Evolutionary conservation across 2,329 filamentous ascomycete genomes (phyloP).

Genomic region (Botrytis elliptica): DNA sequence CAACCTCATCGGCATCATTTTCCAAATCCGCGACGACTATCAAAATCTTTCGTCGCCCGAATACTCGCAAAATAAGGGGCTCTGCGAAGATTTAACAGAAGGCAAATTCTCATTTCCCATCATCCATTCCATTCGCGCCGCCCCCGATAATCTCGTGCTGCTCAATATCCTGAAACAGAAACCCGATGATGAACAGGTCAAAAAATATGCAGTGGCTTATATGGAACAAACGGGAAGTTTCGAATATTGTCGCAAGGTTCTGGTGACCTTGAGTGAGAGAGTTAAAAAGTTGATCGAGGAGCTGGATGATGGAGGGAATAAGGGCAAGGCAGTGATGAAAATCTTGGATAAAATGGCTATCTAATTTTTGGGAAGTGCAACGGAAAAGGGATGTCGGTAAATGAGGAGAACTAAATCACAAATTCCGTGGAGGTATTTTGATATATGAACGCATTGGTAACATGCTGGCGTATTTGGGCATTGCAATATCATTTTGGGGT

Average conservation of each 20-base stretch:
- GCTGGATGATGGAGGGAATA: conserved; percentile 58
- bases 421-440: background rate
- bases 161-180: conserved; percentile 93
- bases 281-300: conserved; percentile 62
- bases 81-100: conserved; percentile 94
- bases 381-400: background rate
- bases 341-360: conserved; percentile 67
- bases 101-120: conserved; percentile 97
- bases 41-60: conserved; percentile 74
- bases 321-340: conserved; percentile 56
- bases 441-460: background rate
- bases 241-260: conserved; percentile 72
- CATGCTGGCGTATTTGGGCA: background rate
- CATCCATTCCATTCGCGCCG: conserved; percentile 84
- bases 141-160: conserved; percentile 72
- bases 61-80: conserved; percentile 86
- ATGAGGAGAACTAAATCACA: background rate
- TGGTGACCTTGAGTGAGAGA: conserved; percentile 61
- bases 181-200: conserved; percentile 81
- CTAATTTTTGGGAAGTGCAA: conserved; percentile 1
- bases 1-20: conserved; percentile 80
- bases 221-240: conserved; percentile 92
- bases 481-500: background rate
- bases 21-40: conserved; percentile 93
- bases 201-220: conserved; percentile 84